Evolutionary conservation across 768 basidiomycete species (phyloP).

Genomic region (Tylopilus sp.): DNA sequence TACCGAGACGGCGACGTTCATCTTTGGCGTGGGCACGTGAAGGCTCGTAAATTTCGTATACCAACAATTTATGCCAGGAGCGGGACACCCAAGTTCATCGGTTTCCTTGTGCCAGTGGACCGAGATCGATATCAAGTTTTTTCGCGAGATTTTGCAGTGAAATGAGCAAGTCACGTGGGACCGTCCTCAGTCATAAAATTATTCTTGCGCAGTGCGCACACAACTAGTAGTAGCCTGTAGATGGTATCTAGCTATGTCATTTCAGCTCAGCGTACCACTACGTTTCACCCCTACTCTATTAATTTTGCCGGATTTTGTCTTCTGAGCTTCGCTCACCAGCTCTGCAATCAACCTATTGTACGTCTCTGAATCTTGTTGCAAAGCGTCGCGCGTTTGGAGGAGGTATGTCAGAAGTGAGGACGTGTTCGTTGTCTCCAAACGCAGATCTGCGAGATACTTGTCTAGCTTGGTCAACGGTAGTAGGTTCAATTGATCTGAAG

Average conservation of each 20-base stretch:
- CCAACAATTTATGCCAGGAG: neutral
- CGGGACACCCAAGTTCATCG: neutral
- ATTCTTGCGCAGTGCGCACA: too few relatives aligned
- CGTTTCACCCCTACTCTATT: constrained; percentile 43
- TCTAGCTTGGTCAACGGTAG: constrained; percentile 68
- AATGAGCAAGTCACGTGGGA: too few relatives aligned
- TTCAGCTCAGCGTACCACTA: constrained; percentile 45
- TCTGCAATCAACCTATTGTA: constrained; percentile 91
- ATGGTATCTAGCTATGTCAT: too few relatives aligned
- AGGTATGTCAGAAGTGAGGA: constrained; percentile 77
- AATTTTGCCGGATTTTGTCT: constrained; percentile 69
- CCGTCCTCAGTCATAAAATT: too few relatives aligned
- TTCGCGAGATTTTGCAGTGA: too few relatives aligned
- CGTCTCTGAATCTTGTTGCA: constrained; percentile 85
- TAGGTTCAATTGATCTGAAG: constrained; percentile 65
- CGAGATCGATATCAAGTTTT: constrained; percentile 14
- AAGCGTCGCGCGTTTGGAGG: constrained; percentile 73
- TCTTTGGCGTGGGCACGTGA: constrained; percentile 30
- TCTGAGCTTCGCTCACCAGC: constrained; percentile 89
- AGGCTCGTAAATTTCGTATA: neutral
- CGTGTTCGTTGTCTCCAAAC: constrained; percentile 67
- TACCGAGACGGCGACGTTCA: constrained; percentile 91
- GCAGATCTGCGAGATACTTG: constrained; percentile 62
- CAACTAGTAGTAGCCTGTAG: neutral
- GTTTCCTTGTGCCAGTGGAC: neutral